Conservation (phyloP, 2,329 filamentous ascomycete species). For the Trichoderma koningiopsis region DNA sequence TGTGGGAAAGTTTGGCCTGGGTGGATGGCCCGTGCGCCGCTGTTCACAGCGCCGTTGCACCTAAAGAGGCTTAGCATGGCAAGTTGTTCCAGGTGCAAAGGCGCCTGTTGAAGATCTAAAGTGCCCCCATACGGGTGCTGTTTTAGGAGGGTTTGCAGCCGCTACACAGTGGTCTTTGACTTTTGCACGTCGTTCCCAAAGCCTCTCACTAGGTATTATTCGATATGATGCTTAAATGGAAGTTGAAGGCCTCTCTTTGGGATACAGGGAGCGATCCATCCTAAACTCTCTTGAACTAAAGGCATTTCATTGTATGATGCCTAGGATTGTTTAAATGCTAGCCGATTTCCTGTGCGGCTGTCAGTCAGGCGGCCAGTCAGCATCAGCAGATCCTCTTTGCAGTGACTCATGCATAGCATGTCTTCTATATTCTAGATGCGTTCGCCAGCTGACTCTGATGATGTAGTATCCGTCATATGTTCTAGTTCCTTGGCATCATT, state of each 20-base stretch:
- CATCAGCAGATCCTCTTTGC: neutral
- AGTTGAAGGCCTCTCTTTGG: neutral
- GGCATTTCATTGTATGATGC: neutral
- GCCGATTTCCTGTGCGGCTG: neutral
- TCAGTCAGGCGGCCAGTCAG: conserved; percentile 7
- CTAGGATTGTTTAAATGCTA: neutral
- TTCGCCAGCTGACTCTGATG: neutral
- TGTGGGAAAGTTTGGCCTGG: conserved; percentile 25
- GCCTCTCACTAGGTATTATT: neutral
- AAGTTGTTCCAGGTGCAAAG: neutral
- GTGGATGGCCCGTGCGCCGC: conserved; percentile 22
- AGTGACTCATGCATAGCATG: conserved; percentile 3
- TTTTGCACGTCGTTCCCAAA: neutral
- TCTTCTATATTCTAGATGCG: neutral
- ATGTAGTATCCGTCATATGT: conserved; percentile 2
- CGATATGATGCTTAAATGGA: neutral
- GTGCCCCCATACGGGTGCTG: neutral
- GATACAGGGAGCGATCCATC: neutral
- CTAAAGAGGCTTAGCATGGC: neutral
- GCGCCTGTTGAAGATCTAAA: neutral
- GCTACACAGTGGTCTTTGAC: conserved; percentile 5
- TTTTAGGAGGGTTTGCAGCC: neutral
- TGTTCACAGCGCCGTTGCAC: conserved; percentile 5
- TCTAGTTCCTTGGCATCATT: neutral
- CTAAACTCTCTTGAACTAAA: neutral